These are phyloP conservation scores for Pezizomycotina sp. DNA, from an alignment of 2,329 filamentous ascomycete genomes.

Conservation along the genomic window DNA sequence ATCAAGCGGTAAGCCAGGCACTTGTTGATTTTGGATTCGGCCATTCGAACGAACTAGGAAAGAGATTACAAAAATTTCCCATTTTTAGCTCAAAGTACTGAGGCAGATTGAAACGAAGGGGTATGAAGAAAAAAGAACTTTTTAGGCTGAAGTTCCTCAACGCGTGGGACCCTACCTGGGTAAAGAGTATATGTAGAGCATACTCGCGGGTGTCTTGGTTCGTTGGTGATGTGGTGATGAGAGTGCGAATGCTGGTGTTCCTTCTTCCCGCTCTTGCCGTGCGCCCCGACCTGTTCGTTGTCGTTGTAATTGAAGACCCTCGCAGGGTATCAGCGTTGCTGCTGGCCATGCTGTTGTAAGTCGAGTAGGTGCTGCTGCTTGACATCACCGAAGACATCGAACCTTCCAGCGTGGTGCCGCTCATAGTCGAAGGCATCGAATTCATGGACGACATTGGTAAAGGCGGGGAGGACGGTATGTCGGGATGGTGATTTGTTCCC, in stretches of 20 bases:
- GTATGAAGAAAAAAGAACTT: background rate
- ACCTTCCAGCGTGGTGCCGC: slow-evolving; percentile 15
- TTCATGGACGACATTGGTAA: slow-evolving; percentile 23
- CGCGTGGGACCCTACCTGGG: slow-evolving; percentile 43
- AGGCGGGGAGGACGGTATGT: slow-evolving; percentile 24
- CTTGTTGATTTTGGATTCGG: slow-evolving; percentile 87
- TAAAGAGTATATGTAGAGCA: slow-evolving; percentile 89
- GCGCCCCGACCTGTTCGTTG: slow-evolving; percentile 10
- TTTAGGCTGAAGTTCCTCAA: background rate
- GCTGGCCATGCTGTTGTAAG: slow-evolving; percentile 10
- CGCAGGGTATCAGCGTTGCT: slow-evolving; percentile 9
- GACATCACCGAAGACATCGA: slow-evolving; percentile 13
- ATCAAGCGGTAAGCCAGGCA: slow-evolving; percentile 59
- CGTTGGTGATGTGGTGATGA: slow-evolving; percentile 44
- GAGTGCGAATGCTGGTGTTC: slow-evolving; percentile 42
- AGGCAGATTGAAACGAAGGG: slow-evolving; percentile 5
- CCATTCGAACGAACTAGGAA: slow-evolving; percentile 68
- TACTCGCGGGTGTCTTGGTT: slow-evolving; percentile 92
- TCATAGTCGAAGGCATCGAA: slow-evolving; percentile 20
- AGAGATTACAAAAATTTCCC: slow-evolving; percentile 10
- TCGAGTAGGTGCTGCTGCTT: slow-evolving; percentile 19
- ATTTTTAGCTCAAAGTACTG: slow-evolving; percentile 27
- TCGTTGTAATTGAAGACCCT: slow-evolving; percentile 19
- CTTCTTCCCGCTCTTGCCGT: slow-evolving; percentile 21
- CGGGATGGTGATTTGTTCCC: slow-evolving; percentile 25